Conservation (phyloP, 2,329 filamentous ascomycete species). For the Annulohypoxylon truncatum region DNA sequence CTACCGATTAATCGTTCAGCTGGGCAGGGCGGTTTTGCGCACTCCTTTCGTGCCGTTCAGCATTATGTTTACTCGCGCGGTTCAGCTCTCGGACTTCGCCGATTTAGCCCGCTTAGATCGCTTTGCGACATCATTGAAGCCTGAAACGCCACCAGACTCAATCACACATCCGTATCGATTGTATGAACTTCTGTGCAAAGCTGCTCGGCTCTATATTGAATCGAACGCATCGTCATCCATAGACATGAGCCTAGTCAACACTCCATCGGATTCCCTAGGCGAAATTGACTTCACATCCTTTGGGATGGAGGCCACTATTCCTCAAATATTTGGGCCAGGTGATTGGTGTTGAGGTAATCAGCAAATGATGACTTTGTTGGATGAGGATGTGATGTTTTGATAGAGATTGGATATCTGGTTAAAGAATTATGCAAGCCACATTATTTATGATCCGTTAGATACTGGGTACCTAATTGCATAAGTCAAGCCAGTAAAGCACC, state of each 20-base stretch:
- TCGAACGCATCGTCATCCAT: conserved; percentile 9
- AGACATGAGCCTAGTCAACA: neutral
- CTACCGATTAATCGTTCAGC: neutral
- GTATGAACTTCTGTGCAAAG: conserved; percentile 51
- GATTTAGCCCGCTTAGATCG: conserved; percentile 46
- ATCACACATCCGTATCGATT: conserved; percentile 51
- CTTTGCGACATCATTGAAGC: conserved; percentile 50
- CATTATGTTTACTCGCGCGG: conserved; percentile 50
- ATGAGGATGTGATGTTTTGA: conserved; percentile 39
- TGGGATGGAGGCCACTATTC: conserved; percentile 7
- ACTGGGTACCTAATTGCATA: neutral
- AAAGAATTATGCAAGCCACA: neutral
- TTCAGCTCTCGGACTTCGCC: conserved; percentile 44
- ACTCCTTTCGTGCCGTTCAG: conserved; percentile 54
- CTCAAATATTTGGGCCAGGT: conserved; percentile 24
- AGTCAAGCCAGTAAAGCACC: no score
- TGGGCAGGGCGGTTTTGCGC: conserved; percentile 51
- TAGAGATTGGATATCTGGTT: neutral
- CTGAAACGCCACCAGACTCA: conserved; percentile 32
- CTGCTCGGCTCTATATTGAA: conserved; percentile 48
- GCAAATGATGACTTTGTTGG: conserved; percentile 43
- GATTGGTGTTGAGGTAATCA: conserved; percentile 47
- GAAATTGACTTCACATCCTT: conserved; percentile 28
- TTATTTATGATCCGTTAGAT: neutral
- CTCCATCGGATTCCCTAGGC: conserved; percentile 4